Conservation (phyloP, 495 filamentous ascomycete species). For the Aspergillus bridgeri region DNA sequence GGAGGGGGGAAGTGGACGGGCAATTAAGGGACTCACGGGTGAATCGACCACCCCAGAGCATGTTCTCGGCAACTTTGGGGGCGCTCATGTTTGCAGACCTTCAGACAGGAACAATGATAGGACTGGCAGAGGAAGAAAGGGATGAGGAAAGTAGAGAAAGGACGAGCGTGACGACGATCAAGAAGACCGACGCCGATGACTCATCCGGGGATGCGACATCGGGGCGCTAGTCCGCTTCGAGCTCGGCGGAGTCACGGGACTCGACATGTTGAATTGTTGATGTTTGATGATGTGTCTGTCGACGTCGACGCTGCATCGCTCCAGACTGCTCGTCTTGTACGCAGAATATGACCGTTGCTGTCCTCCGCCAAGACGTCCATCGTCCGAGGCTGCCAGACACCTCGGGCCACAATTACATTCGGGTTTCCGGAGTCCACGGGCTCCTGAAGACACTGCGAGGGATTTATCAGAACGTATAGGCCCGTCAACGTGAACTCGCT, state of each 20-base stretch:
- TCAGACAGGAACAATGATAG: constrained; percentile 9
- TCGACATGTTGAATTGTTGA: too few relatives aligned
- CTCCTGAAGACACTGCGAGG: neutral
- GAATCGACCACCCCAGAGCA: constrained; percentile 83
- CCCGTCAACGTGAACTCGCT: neutral
- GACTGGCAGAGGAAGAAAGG: constrained; percentile 11
- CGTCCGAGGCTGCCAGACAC: neutral
- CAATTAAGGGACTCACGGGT: constrained; percentile 52
- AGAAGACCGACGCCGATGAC: constrained; percentile 1
- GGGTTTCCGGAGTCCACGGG: neutral
- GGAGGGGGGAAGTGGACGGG: constrained; percentile 5
- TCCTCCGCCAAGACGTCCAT: neutral
- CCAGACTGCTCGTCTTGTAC: neutral
- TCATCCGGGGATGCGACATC: constrained; percentile 10
- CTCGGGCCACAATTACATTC: too few relatives aligned
- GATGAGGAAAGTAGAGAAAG: neutral
- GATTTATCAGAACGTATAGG: neutral
- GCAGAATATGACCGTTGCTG: neutral
- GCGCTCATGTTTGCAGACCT: constrained; percentile 35
- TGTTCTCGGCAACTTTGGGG: constrained; percentile 50
- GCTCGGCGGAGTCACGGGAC: neutral
- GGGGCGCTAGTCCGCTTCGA: constrained; percentile 6
- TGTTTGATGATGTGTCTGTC: too few relatives aligned
- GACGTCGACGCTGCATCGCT: too few relatives aligned
- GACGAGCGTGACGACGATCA: neutral